Percentiles rank a stretch among this genome's conserved stretches.
phyloP scores from a whole-genome alignment of 257 asterid species.

The Dorcoceras hygrometricum region DNA sequence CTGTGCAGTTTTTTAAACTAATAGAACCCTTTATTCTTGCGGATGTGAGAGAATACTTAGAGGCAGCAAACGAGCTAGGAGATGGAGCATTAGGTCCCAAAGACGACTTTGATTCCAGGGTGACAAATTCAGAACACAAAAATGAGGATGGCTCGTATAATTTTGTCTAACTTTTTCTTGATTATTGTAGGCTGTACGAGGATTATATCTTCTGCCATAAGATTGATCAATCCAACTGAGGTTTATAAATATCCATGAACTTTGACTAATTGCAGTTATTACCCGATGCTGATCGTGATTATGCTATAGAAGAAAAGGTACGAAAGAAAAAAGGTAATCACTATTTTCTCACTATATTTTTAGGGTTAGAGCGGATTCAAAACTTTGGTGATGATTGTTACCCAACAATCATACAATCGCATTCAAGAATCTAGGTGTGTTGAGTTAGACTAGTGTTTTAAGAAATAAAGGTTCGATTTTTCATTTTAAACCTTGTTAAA shows the following conservation, averaged over 20 bases:
- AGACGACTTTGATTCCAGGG: constrained; percentile 37
- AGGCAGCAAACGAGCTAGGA: constrained; percentile 30
- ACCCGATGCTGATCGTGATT: too few species aligned
- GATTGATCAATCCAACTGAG: too few species aligned
- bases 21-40: constrained; percentile 63
- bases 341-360: too few species aligned
- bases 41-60: constrained; percentile 53
- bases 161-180: background rate
- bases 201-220: background rate
- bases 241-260: too few species aligned
- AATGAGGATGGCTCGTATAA: constrained; percentile 27
- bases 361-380: too few species aligned
- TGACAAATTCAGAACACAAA: constrained; percentile 28
- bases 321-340: too few species aligned
- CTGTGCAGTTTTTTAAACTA: constrained; percentile 59
- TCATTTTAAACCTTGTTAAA: background rate
- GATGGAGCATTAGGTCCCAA: constrained; percentile 31
- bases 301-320: too few species aligned
- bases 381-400: too few species aligned
- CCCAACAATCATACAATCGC: background rate
- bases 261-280: too few species aligned
- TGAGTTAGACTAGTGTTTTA: too few species aligned
- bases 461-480: background rate
- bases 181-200: background rate
- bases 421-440: background rate